These are phyloP conservation scores for Babesia caballi DNA, from an alignment of 169 alveolate genomes.

Conservation along the genomic window DNA sequence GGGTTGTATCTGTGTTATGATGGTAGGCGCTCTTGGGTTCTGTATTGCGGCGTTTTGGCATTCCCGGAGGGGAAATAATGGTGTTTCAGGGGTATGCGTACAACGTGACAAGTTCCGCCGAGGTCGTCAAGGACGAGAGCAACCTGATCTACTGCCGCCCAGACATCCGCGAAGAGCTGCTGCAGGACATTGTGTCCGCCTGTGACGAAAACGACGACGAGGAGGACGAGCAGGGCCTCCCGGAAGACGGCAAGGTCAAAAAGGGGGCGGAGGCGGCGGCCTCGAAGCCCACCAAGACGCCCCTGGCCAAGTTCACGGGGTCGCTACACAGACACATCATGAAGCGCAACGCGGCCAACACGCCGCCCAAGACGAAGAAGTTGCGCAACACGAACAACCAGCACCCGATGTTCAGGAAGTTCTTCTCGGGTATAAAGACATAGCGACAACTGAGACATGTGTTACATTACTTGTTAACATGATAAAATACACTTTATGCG, in stretches of 20 bases:
- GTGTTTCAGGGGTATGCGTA: slow-evolving; percentile 72
- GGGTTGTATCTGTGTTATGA: too few relatives aligned
- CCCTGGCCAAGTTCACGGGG: slow-evolving; percentile 55
- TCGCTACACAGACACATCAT: slow-evolving; percentile 52
- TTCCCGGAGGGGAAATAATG: too few relatives aligned
- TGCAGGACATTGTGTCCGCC: slow-evolving; percentile 67
- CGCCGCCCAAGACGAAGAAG: slow-evolving; percentile 49
- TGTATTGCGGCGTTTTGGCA: too few relatives aligned
- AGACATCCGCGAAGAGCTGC: slow-evolving; percentile 71
- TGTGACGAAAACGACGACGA: slow-evolving; percentile 72
- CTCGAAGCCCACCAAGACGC: too few relatives aligned
- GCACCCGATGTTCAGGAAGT: slow-evolving; percentile 60
- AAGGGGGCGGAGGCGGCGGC: slow-evolving; percentile 20
- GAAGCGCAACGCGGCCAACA: slow-evolving; percentile 45
- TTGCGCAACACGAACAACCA: slow-evolving; percentile 14
- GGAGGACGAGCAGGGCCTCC: slow-evolving; percentile 60
- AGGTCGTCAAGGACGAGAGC: slow-evolving; percentile 67
- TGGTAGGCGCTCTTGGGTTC: too few relatives aligned
- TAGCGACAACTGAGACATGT: not conserved
- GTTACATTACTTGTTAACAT: not conserved
- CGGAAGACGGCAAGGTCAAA: slow-evolving; percentile 14
- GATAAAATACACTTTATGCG: not conserved
- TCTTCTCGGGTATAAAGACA: slow-evolving; percentile 21
- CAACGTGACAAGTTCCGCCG: slow-evolving; percentile 74
- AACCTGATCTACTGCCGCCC: slow-evolving; percentile 66